phyloP scores from a whole-genome alignment of 495 filamentous ascomycete genomes.

The Xylaria curta region DNA sequence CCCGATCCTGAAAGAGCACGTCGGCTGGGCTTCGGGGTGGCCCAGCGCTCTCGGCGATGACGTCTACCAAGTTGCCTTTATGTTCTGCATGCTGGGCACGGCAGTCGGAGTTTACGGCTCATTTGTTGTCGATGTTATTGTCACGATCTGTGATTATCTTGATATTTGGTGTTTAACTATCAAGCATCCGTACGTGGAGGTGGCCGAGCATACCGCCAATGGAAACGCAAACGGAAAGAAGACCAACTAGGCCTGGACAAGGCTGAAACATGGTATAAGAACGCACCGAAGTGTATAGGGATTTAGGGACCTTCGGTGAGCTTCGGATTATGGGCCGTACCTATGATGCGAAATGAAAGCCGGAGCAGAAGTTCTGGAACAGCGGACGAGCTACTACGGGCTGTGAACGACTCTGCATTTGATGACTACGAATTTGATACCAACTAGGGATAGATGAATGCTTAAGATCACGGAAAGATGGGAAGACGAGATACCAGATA shows the following conservation, averaged over 20 bases:
- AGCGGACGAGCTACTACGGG: neutral
- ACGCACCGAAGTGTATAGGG: neutral
- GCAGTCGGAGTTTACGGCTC: conserved; percentile 89
- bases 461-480: neutral
- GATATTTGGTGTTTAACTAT: conserved; percentile 99
- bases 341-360: neutral
- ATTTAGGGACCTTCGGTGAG: neutral
- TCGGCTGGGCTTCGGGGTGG: conserved; percentile 71
- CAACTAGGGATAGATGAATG: neutral
- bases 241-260: conserved; percentile 31
- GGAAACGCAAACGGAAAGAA: conserved; percentile 40
- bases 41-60: conserved; percentile 74
- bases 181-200: conserved; percentile 72
- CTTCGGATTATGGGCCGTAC: neutral
- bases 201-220: conserved; percentile 34
- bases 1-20: conserved; percentile 60
- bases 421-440: neutral
- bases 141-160: conserved; percentile 95
- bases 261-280: neutral
- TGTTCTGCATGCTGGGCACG: conserved; percentile 82
- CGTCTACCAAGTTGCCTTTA: conserved; percentile 81
- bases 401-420: neutral
- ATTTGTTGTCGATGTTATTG: conserved; percentile 94
- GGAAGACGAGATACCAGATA: neutral
- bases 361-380: neutral